Base-by-base conservation (phyloP, 2,329 filamentous ascomycete genomes). In the Arthrinium puccinioides region DNA sequence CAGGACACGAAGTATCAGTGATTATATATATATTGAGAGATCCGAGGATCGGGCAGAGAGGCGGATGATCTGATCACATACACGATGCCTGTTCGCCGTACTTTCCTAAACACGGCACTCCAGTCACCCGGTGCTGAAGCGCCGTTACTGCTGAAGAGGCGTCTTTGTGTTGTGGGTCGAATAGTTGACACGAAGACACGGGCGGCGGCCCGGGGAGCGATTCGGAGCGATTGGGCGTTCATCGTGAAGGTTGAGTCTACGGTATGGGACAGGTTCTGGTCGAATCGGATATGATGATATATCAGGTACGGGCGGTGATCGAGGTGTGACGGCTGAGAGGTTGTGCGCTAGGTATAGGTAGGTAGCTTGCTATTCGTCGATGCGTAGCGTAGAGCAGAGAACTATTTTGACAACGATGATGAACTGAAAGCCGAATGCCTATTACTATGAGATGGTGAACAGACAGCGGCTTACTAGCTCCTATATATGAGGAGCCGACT, bases 221-320 rank as follows among this genome's bases (percentile, higher is more conserved):
- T 18, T 5, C 33, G 24, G 33, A 36, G 20, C 23, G 20, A 20
- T 28, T 36, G 33, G 18, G 33, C 21, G 33, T 36, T 36, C 33
- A 36, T 36, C 16, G 15, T 28, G 33, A 11, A 14, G 10, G 10
- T 35, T 9, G 4, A n/a, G n/a, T n/a, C n/a, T n/a, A n/a, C n/a
- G n/a, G n/a, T n/a, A n/a, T n/a, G n/a, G n/a, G n/a, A n/a, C n/a
- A n/a, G n/a, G n/a, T n/a, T n/a, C n/a, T n/a, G n/a, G n/a, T n/a
- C n/a, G n/a, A n/a, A n/a, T n/a, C n/a, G n/a, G n/a, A n/a, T n/a
- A n/a, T n/a, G n/a, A n/a, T n/a, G n/a, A n/a, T n/a, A n/a, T n/a
- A n/a, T n/a, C n/a, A n/a, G n/a, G n/a, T n/a, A n/a, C n/a, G n/a
- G n/a, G n/a, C n/a, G n/a, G n/a, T n/a, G n/a, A n/a, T n/a, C n/a